These are phyloP conservation scores for Mycena epipterygia DNA, from an alignment of 768 basidiomycete species.

Conservation along the genomic window DNA sequence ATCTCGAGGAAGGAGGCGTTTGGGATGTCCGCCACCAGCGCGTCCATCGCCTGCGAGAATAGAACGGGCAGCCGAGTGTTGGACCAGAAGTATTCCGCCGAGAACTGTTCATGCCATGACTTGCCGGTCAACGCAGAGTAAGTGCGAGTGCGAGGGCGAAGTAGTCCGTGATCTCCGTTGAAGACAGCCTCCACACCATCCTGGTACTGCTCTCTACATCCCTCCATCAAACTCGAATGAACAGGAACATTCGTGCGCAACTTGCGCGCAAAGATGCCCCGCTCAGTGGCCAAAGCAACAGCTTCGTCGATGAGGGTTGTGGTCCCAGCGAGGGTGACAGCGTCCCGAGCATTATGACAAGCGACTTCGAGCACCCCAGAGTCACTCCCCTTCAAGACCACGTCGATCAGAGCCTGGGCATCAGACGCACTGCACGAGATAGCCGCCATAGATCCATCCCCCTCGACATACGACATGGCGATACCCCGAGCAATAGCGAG, in stretches of 20 bases:
- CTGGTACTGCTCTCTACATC: conserved; percentile 47
- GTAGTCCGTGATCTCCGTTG: conserved; percentile 45
- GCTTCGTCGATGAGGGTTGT: conserved; percentile 44
- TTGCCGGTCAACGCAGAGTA: conserved; percentile 55
- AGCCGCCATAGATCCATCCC: conserved; percentile 59
- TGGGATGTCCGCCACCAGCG: too few species aligned
- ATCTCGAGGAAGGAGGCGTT: conserved; percentile 38
- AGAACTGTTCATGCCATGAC: conserved; percentile 39
- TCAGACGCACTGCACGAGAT: conserved; percentile 49
- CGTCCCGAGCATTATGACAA: conserved; percentile 55
- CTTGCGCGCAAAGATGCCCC: conserved; percentile 51
- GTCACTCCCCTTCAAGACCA: neutral
- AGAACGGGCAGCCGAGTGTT: conserved; percentile 53
- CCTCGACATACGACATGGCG: conserved; percentile 51
- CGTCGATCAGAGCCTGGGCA: conserved; percentile 43
- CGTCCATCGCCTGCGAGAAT: neutral
- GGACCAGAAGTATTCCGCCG: conserved; percentile 57
- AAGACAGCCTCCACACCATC: conserved; percentile 46
- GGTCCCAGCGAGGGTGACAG: conserved; percentile 55
- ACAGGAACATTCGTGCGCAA: conserved; percentile 53
- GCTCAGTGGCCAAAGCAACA: conserved; percentile 43
- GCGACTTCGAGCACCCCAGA: conserved; percentile 52
- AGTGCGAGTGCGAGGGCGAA: conserved; percentile 44
- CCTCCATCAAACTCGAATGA: conserved; percentile 55
- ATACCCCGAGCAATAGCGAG: conserved; percentile 48